Conservation (phyloP, 139 green algal genomes). For the Gonium pectorale region DNA sequence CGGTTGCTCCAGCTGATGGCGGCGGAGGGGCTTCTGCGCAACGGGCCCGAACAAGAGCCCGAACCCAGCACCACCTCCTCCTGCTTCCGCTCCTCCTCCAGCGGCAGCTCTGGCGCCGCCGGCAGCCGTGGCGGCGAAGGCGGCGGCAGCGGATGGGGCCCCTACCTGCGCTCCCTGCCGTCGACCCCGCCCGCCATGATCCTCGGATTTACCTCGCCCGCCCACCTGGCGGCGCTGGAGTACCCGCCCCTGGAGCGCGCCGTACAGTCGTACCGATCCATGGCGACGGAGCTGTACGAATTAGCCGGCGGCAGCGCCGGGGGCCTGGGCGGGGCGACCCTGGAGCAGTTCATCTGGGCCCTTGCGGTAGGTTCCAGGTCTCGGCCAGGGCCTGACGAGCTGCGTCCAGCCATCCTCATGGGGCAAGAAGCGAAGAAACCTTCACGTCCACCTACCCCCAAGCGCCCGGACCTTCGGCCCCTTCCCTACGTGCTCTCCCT, state of each 20-base stretch:
- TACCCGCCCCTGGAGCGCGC: conserved; percentile 21
- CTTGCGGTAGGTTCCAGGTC: too few relatives aligned
- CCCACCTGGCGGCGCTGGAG: neutral
- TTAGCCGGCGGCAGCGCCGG: neutral
- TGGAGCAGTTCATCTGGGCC: conserved; percentile 18
- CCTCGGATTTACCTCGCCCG: neutral
- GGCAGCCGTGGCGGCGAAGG: neutral
- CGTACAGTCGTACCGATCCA: neutral
- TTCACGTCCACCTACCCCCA: too few relatives aligned
- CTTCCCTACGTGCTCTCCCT: too few relatives aligned
- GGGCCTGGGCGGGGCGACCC: neutral
- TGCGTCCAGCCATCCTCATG: too few relatives aligned
- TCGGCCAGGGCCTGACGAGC: too few relatives aligned
- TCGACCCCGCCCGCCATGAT: neutral
- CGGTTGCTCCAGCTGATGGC: neutral
- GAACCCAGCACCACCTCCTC: neutral
- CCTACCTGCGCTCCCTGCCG: conserved; percentile 19
- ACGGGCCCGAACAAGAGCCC: too few relatives aligned
- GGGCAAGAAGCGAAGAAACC: too few relatives aligned
- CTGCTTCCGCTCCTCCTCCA: neutral
- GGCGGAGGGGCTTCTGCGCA: neutral
- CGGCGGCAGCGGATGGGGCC: neutral
- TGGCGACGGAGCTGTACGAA: neutral
- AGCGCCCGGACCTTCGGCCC: too few relatives aligned
- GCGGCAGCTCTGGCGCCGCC: neutral